Evolutionary conservation across 1,139 yeast species (phyloP), one percentile per base, ranked within the genome.

Genomic region (Saccharomycopsis phalli): DNA sequence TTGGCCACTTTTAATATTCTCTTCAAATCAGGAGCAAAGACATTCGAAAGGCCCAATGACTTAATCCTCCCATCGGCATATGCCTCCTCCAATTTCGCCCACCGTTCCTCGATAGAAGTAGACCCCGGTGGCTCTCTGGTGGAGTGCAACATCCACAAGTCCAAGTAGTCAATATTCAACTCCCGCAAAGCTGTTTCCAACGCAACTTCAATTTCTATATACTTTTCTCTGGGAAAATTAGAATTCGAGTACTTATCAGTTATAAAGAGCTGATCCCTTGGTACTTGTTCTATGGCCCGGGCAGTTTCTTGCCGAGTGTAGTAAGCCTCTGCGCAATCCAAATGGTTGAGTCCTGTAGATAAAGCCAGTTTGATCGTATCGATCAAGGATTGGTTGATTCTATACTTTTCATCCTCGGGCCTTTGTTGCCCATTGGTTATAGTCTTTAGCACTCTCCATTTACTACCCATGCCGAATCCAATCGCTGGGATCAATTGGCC

Each of bases 381-480:
- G 6, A 71, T 73, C 35, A 60, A 25, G 17, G 37, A 42, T 13
- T 30, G 13, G 22, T 30, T 21, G 21, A 30, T 13, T 16, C 33
- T 30, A 5, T 14, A 16, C 33, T 30, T 30, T 19, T 11, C 17
- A 5, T 26, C 29, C 10, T 30, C 33, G 7, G 33, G 19, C 4
- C 11, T 30, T 13, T 4, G 11, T 13, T 17, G 5, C 4, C 22
- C 33, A n/a, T 30, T 16, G 22, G 20, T 11, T 17, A 11, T 30
- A 5, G 33, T 30, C 20, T 30, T 36, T 11, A 22, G 25, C 6
- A 44, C 38, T 16, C 47, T 30, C 75, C 81, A 76, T 49, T 71
- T 71, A 38, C 82, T 74, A 7, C 82, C 83, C 11, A 77, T 64
- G 3, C 83, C 83, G 44, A 62, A 60, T 4, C 65, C 70, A 16